Base-by-base conservation (phyloP, 1,284 basidiomycete species). In the Volvariella volvacea region DNA sequence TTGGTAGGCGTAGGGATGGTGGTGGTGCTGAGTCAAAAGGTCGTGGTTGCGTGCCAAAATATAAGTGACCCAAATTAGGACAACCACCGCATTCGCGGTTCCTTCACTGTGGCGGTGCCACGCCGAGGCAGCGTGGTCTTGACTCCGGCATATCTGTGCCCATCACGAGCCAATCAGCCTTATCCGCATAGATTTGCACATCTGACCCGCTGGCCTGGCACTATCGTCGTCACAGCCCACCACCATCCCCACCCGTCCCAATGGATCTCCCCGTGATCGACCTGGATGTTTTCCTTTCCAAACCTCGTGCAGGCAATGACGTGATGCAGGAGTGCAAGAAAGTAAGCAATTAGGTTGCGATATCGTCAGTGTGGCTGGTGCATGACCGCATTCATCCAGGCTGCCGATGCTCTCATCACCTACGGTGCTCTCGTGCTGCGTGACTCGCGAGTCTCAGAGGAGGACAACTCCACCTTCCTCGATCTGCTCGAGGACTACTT, bases 401-500 rank as follows among this genome's bases (percentile, higher is more conserved):
- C 84, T 30, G 87, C 90, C 12, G 73, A 88, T 53, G 88, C 88
- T 2, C 68, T 95, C 20, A 85, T 91, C 48, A 71, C 71, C 15
- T 88, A 81, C 47, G 92, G 92, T 2, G 92, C 92, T 1, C 73
- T 94, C 25, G 71, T 94, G 21, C 71, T 93, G 15, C 79, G 78
- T 42, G 92, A 94, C 60, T 84, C 83, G 15, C 76, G 90, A 6
- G 89, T 92, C n/a, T 78, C 80, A 1, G 85, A 89, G 55, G 71
- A 80, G 17, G 87, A 90, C 55, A 94, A 94, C 58, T 63, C 72
- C 38, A 67, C 67, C 10, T 93, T 93, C 61, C 74, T 94, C 30
- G 86, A 90, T 63, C 68, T 92, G 32, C 73, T 92, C 41, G 83
- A 86, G 58, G 88, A 93, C 60, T 96, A 96, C 62, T 96, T 95